phyloP scores from a whole-genome alignment of 441 rosid genomes.

The Geranium incanum region DNA sequence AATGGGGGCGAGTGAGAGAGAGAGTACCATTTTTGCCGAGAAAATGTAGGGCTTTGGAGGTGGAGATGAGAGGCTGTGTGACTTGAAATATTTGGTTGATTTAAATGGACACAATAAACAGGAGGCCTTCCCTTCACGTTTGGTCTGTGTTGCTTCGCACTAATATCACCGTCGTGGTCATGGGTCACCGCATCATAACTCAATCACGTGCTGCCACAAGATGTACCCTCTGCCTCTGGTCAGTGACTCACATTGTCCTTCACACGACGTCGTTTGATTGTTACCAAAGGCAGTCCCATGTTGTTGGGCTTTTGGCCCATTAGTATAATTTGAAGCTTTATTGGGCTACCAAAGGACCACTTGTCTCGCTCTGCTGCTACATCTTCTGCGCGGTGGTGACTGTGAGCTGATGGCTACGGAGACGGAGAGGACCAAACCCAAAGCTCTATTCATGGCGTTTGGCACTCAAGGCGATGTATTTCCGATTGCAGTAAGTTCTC shows the following conservation, averaged over 20 bases:
- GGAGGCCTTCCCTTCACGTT: conserved; percentile 1
- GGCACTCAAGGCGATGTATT: conserved; percentile 87
- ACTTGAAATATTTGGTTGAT: neutral
- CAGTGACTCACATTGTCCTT: neutral
- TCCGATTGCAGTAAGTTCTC: conserved; percentile 59
- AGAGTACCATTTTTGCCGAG: neutral
- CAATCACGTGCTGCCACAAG: conserved; percentile 12
- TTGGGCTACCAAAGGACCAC: no score
- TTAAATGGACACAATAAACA: neutral
- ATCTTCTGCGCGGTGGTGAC: neutral
- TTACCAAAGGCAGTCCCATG: no score
- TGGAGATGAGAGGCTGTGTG: neutral
- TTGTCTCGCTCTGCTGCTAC: no score
- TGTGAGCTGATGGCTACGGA: conserved; percentile 15
- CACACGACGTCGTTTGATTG: neutral
- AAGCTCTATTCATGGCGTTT: conserved; percentile 76
- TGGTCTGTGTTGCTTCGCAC: neutral
- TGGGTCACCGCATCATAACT: neutral
- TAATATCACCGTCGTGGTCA: conserved; percentile 7
- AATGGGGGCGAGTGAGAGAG: neutral
- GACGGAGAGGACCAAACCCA: conserved; percentile 30
- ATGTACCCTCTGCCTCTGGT: no score
- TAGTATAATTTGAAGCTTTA: no score
- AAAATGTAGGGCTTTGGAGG: neutral
- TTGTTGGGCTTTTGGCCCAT: no score